Percentiles rank a stretch among this genome's conserved stretches.
phyloP scores from a whole-genome alignment of 805 yeast species.

The Metschnikowia kofuensis region DNA sequence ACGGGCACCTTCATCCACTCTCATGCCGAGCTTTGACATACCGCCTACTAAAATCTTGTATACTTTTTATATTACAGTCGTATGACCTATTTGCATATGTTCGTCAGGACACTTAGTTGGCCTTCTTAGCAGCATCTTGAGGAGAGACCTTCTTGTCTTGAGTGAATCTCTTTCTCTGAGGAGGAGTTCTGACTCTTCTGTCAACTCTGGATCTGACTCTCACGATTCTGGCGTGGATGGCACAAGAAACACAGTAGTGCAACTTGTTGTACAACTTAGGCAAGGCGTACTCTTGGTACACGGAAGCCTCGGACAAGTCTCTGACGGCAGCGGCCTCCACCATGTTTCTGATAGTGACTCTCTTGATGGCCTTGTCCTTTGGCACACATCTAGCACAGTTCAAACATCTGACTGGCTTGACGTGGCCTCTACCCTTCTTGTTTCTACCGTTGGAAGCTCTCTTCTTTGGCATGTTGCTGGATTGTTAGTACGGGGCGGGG shows the following conservation, averaged over 20 bases:
- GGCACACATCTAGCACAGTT: conserved; percentile 99
- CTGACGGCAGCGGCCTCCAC: conserved; percentile 99
- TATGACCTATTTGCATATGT: conserved; percentile 11
- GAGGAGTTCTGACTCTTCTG: conserved; percentile 99
- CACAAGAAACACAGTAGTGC: conserved; percentile 99
- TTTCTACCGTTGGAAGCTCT: conserved; percentile 99
- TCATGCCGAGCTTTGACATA: no score
- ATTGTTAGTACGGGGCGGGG: conserved; percentile 12
- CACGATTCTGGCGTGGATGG: conserved; percentile 99
- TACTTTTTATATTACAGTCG: conserved; percentile 17
- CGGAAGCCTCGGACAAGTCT: conserved; percentile 99
- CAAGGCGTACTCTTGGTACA: conserved; percentile 97
- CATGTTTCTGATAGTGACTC: conserved; percentile 99
- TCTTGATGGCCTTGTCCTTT: conserved; percentile 99
- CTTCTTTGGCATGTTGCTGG: conserved; percentile 94
- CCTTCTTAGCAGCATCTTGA: conserved; percentile 96
- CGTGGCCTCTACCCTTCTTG: conserved; percentile 99
- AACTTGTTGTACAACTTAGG: conserved; percentile 99
- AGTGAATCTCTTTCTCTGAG: conserved; percentile 98
- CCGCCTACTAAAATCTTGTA: not conserved
- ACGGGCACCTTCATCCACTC: no score
- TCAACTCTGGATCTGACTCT: conserved; percentile 99
- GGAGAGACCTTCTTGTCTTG: conserved; percentile 95
- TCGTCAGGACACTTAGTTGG: conserved; percentile 40
- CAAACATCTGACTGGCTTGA: conserved; percentile 98